Percentiles rank a stretch among this genome's conserved stretches.
These are phyloP conservation scores for Naumovozyma castellii DNA, from an alignment of 805 yeast species.

Conservation along the genomic window DNA sequence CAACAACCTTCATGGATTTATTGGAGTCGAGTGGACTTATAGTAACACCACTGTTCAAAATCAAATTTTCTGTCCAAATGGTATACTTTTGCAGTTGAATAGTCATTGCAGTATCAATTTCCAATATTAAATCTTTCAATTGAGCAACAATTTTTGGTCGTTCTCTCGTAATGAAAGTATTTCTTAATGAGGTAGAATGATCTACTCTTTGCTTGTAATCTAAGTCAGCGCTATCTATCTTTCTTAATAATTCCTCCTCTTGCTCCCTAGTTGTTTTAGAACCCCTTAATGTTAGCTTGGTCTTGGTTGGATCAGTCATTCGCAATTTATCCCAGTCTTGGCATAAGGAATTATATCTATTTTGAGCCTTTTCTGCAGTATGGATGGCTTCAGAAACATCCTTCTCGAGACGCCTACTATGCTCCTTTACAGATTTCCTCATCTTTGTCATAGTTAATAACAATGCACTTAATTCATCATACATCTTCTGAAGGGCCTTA, in stretches of 20 bases:
- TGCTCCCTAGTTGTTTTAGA: slow-evolving; percentile 70
- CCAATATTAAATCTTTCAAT: slow-evolving; percentile 69
- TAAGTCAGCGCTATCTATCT: slow-evolving; percentile 74
- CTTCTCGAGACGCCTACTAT: slow-evolving; percentile 71
- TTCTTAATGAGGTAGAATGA: slow-evolving; percentile 61
- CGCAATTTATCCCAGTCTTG: slow-evolving; percentile 78
- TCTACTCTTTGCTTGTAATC: slow-evolving; percentile 77
- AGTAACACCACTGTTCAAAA: slow-evolving; percentile 77
- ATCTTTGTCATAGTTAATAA: slow-evolving; percentile 58
- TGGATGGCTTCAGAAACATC: slow-evolving; percentile 74
- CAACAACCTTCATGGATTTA: slow-evolving; percentile 63
- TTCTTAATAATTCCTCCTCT: slow-evolving; percentile 78
- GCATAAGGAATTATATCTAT: slow-evolving; percentile 67
- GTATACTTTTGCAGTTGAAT: slow-evolving; percentile 85
- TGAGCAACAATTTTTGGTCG: slow-evolving; percentile 70
- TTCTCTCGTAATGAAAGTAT: slow-evolving; percentile 58
- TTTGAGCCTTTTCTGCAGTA: slow-evolving; percentile 81
- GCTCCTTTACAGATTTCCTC: slow-evolving; percentile 74
- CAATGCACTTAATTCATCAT: slow-evolving; percentile 70
- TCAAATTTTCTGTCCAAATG: slow-evolving; percentile 73
- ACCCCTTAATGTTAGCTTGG: slow-evolving; percentile 71
- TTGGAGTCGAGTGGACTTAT: slow-evolving; percentile 59
- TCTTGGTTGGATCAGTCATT: slow-evolving; percentile 73
- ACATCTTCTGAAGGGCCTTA: slow-evolving; percentile 72
- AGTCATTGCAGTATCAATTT: slow-evolving; percentile 81